Evolutionary conservation across 768 basidiomycete species (phyloP).

Genomic region (Termitomyces sp.): DNA sequence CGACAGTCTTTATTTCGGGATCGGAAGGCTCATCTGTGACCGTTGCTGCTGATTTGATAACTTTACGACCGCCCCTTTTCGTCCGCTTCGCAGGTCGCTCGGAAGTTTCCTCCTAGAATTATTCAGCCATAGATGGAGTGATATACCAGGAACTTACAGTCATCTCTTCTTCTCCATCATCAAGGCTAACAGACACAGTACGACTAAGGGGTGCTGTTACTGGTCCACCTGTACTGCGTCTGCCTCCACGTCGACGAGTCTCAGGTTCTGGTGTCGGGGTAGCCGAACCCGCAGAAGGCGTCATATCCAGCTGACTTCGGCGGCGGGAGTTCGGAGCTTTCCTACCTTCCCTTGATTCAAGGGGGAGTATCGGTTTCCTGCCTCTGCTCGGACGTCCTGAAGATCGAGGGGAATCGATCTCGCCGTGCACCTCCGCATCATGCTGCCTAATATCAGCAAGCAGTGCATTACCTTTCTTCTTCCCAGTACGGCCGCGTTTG

Average conservation of each 20-base stretch:
- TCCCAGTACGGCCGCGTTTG: conserved; percentile 57
- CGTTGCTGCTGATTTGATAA: conserved; percentile 42
- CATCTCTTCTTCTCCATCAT: conserved; percentile 22
- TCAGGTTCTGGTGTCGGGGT: conserved; percentile 76
- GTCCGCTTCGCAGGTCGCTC: conserved; percentile 38
- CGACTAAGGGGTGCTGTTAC: conserved; percentile 16
- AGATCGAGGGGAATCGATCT: conserved; percentile 31
- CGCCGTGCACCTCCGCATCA: conserved; percentile 53
- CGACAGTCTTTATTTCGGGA: conserved; percentile 27
- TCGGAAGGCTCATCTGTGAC: conserved; percentile 32
- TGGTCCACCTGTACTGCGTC: conserved; percentile 18
- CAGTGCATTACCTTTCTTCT: conserved; percentile 80
- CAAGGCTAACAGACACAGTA: conserved; percentile 16
- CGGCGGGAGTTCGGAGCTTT: conserved; percentile 34
- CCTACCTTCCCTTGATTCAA: conserved; percentile 27
- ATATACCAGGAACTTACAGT: conserved; percentile 13
- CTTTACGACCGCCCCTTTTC: conserved; percentile 35
- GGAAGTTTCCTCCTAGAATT: conserved; percentile 23
- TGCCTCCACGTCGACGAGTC: conserved; percentile 18
- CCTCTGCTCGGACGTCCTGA: conserved; percentile 39
- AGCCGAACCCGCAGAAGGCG: conserved; percentile 34
- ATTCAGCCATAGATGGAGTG: background rate
- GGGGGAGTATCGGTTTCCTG: conserved; percentile 30
- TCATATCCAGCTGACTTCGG: conserved; percentile 44
- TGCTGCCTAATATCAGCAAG: conserved; percentile 79